A percentile compares a stretch with the other conserved stretches of the same genome.
Conservation (phyloP, 768 basidiomycete genomes). For the Lactifluus piperatus region DNA sequence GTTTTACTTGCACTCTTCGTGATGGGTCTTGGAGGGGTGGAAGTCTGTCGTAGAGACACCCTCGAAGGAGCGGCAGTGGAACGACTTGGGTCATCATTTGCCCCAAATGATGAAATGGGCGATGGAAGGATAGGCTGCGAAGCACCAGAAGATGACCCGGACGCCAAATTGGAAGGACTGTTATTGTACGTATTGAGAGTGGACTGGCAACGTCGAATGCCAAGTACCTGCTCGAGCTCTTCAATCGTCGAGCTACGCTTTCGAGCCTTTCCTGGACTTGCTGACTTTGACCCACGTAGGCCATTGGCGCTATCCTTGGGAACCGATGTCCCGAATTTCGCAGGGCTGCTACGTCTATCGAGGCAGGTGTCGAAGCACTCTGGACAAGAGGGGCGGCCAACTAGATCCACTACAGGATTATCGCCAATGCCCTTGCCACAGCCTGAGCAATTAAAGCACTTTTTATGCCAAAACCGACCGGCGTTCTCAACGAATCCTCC, state of each 20-base stretch:
- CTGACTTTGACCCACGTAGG: slow-evolving; percentile 37
- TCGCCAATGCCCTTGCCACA: slow-evolving; percentile 69
- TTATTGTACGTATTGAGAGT: slow-evolving; percentile 16
- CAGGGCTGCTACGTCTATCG: slow-evolving; percentile 34
- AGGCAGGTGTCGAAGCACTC: slow-evolving; percentile 78
- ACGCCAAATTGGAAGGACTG: not conserved
- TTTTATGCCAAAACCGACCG: slow-evolving; percentile 71
- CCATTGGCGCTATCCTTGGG: slow-evolving; percentile 30
- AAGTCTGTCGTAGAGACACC: not conserved
- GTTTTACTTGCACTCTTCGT: slow-evolving; percentile 23
- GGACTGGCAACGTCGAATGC: slow-evolving; percentile 25
- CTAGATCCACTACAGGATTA: slow-evolving; percentile 72
- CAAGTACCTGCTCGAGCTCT: slow-evolving; percentile 28
- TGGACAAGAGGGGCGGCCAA: slow-evolving; percentile 69
- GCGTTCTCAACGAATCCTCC: slow-evolving; percentile 69
- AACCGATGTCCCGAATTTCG: slow-evolving; percentile 25
- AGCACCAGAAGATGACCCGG: not conserved
- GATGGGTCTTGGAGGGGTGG: not conserved
- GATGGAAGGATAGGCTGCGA: not conserved
- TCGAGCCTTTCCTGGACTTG: slow-evolving; percentile 22
- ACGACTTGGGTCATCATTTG: not conserved
- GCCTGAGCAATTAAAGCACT: slow-evolving; percentile 66
- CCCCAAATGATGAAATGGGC: not conserved
- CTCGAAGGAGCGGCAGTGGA: not conserved
- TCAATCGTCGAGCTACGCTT: slow-evolving; percentile 30